Evolutionary conservation across 225 moss, liverwort and hornwort genomes (phyloP).

Genomic region (Polytrichum formosum): DNA sequence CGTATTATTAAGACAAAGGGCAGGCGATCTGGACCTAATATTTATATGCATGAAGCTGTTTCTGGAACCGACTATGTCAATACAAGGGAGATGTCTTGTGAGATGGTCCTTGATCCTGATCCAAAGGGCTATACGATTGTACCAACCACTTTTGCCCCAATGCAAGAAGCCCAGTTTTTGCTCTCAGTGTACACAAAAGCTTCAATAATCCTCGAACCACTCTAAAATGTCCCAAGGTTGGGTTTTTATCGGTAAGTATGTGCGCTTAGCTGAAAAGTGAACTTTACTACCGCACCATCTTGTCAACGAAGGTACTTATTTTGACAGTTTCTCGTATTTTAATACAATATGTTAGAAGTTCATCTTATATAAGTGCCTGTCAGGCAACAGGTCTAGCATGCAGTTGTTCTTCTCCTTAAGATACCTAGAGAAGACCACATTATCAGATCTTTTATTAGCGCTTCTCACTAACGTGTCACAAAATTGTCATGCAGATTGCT

Average conservation of each 20-base stretch:
- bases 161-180: conserved; percentile 65
- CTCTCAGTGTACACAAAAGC: conserved; percentile 72
- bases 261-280: not conserved
- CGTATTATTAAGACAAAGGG: conserved; percentile 65
- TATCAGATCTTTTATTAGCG: too few relatives aligned
- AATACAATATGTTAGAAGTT: not conserved
- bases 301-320: conserved; percentile 18
- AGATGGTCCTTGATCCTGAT: conserved; percentile 69
- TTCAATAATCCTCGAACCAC: conserved; percentile 55
- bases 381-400: not conserved
- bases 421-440: not conserved
- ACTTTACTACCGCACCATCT: not conserved
- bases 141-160: conserved; percentile 61
- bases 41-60: conserved; percentile 69
- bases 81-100: conserved; percentile 63
- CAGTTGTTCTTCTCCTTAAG: not conserved
- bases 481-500: not conserved
- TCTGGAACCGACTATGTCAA: conserved; percentile 67
- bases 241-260: not conserved
- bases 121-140: conserved; percentile 70
- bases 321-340: not conserved
- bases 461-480: not conserved
- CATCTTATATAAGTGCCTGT: not conserved
- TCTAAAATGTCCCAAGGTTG: conserved; percentile 15
- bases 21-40: conserved; percentile 55